These are phyloP conservation scores for Coprinellus micaceus DNA, from an alignment of 768 basidiomycete species.

Conservation along the genomic window DNA sequence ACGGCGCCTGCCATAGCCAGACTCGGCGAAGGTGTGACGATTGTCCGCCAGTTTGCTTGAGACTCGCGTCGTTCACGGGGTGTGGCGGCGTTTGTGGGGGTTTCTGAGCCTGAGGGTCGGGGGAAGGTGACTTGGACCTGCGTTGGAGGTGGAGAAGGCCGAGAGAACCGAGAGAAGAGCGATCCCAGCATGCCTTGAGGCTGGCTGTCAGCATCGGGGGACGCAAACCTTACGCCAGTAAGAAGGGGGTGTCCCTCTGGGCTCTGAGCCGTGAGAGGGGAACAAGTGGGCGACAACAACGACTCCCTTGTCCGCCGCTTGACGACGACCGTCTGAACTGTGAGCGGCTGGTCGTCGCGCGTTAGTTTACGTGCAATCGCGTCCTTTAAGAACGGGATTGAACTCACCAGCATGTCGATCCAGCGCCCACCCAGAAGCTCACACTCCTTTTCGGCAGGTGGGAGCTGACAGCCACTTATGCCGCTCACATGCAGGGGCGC, in stretches of 20 bases:
- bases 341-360: constrained; percentile 32
- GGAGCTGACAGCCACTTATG: constrained; percentile 16
- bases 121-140: too few relatives aligned
- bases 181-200: not conserved
- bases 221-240: too few relatives aligned
- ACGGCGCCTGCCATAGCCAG: not conserved
- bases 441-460: not conserved
- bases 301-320: constrained; percentile 28
- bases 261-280: constrained; percentile 13
- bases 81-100: not conserved
- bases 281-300: constrained; percentile 12
- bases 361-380: constrained; percentile 14
- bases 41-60: not conserved
- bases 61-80: constrained; percentile 1
- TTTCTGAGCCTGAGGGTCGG: not conserved
- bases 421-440: constrained; percentile 7
- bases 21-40: constrained; percentile 7
- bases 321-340: constrained; percentile 32
- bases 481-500: constrained; percentile 33
- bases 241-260: too few relatives aligned
- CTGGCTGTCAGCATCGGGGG: not conserved
- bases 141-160: not conserved
- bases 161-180: not conserved
- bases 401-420: constrained; percentile 10
- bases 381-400: constrained; percentile 2